Evolutionary conservation across 805 yeast species (phyloP).

Genomic region (Pichia exigua): DNA sequence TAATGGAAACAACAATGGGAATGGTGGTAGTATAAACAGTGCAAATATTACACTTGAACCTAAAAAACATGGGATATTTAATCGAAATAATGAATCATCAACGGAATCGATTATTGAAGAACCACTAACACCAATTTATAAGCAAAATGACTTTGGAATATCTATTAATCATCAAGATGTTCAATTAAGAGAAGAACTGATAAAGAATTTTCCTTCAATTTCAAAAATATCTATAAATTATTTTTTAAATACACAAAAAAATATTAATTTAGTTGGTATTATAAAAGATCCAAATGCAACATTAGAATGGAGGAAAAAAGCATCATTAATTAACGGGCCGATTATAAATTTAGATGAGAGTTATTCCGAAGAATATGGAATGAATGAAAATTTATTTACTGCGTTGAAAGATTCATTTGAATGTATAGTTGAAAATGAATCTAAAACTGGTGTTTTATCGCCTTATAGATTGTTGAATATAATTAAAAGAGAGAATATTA

Average conservation of each 20-base stretch:
- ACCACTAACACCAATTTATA: background rate
- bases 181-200: conserved; percentile 16
- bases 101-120: background rate
- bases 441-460: conserved; percentile 75
- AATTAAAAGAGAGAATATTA: conserved; percentile 71
- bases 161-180: conserved; percentile 13
- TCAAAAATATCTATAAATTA: conserved; percentile 30
- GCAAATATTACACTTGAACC: background rate
- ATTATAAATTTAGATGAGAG: conserved; percentile 73
- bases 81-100: background rate
- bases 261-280: conserved; percentile 39
- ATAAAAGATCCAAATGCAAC: conserved; percentile 36
- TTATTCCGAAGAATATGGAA: conserved; percentile 41
- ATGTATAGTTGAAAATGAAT: conserved; percentile 62
- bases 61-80: background rate
- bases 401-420: conserved; percentile 83
- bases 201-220: conserved; percentile 26
- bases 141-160: conserved; percentile 1
- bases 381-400: conserved; percentile 43
- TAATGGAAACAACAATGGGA: background rate
- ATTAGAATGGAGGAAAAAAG: conserved; percentile 68
- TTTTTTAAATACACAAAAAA: conserved; percentile 34
- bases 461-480: conserved; percentile 69
- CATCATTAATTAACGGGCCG: conserved; percentile 76
- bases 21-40: no score